phyloP scores from a whole-genome alignment of 768 basidiomycete genomes.

The Kwoniella pini region DNA sequence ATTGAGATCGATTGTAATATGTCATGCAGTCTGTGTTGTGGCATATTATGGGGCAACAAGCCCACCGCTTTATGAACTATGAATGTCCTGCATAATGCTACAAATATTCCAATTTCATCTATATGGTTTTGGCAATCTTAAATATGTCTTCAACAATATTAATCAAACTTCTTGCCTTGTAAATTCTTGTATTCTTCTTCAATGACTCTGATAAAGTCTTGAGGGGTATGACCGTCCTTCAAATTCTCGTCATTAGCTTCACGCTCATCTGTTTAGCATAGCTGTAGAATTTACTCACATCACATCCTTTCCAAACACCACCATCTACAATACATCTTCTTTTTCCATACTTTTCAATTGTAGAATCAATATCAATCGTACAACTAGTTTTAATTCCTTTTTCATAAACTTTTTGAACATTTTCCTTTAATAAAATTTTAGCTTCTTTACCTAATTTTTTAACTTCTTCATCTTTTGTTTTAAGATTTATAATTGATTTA shows the following conservation, averaged over 20 bases:
- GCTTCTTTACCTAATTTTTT: constrained; percentile 58
- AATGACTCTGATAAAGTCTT: constrained; percentile 77
- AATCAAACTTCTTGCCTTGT: constrained; percentile 15
- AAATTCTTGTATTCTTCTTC: constrained; percentile 69
- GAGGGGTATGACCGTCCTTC: constrained; percentile 70
- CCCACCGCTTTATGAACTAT: no score
- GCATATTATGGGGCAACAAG: no score
- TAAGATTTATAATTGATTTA: background rate
- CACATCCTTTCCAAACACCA: constrained; percentile 44
- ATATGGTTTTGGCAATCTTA: no score
- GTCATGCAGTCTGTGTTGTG: no score
- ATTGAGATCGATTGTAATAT: no score
- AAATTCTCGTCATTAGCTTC: no score
- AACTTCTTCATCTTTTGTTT: constrained; percentile 55
- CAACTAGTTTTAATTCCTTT: constrained; percentile 80
- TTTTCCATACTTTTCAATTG: constrained; percentile 50
- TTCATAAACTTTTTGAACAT: constrained; percentile 58
- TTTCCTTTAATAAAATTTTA: constrained; percentile 62
- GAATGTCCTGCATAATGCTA: background rate
- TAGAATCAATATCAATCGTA: constrained; percentile 71
- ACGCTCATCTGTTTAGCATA: background rate
- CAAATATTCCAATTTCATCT: no score
- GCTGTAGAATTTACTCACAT: constrained; percentile 56
- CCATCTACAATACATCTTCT: constrained; percentile 74
- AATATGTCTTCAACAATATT: background rate